A percentile compares a stretch with the other conserved stretches of the same genome.
Evolutionary conservation across 2,329 filamentous ascomycete species (phyloP).

Genomic region (Penicillium sp.): DNA sequence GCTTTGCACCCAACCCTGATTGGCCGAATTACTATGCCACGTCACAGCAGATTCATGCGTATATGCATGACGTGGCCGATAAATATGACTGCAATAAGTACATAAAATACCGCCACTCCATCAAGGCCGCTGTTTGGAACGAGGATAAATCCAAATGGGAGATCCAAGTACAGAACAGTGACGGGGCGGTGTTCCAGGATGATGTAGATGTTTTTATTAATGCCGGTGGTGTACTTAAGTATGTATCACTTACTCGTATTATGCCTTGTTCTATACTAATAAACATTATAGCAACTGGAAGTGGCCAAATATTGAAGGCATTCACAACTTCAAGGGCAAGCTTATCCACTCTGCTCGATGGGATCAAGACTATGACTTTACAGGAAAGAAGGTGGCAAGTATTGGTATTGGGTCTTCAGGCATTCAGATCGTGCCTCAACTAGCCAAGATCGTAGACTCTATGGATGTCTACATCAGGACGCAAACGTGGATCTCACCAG

Average conservation of each 20-base stretch:
- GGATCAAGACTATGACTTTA: conserved; percentile 33
- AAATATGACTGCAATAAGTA: conserved; percentile 28
- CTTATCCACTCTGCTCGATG: conserved; percentile 47
- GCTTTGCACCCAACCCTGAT: conserved; percentile 21
- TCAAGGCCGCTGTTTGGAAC: conserved; percentile 3
- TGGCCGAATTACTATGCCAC: conserved; percentile 28
- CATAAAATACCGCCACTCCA: conserved; percentile 21
- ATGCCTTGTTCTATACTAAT: conserved; percentile 15
- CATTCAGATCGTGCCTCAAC: conserved; percentile 37
- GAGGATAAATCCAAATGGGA: conserved; percentile 9
- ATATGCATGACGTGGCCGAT: conserved; percentile 21
- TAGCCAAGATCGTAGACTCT: conserved; percentile 1
- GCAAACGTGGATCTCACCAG: conserved; percentile 7
- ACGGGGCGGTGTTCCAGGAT: conserved; percentile 3
- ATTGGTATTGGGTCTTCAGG: conserved; percentile 36
- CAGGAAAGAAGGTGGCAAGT: conserved; percentile 31
- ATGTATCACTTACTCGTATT: conserved; percentile 12
- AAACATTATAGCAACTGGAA: conserved; percentile 41
- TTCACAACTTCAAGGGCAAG: conserved; percentile 47
- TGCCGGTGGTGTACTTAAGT: conserved; percentile 2
- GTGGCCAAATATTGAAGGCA: conserved; percentile 49
- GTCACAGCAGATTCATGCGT: conserved; percentile 19
- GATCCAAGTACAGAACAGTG: not conserved
- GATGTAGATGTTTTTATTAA: conserved; percentile 31
- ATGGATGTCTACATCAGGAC: conserved; percentile 4